phyloP scores from a whole-genome alignment of 495 filamentous ascomycete species.

The Penicillium turbatum region DNA sequence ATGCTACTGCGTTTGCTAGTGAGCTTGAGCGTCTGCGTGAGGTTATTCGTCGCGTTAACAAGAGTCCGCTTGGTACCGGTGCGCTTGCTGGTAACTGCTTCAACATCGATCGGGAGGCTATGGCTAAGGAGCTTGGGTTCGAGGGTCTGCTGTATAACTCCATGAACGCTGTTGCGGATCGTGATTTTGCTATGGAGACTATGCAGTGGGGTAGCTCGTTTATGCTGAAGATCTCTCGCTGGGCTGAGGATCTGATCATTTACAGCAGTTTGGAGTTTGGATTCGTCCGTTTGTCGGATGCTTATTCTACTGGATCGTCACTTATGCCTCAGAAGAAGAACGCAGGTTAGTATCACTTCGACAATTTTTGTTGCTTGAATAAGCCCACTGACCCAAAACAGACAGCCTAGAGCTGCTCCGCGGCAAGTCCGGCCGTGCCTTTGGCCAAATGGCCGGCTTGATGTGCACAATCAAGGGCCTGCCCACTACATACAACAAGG shows the following conservation, averaged over 20 bases:
- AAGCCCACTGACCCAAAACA: slow-evolving; percentile 38
- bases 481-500: slow-evolving; percentile 92
- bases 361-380: neutral
- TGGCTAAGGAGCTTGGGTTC: slow-evolving; percentile 88
- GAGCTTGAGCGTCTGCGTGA: slow-evolving; percentile 79
- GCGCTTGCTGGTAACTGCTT: slow-evolving; percentile 93
- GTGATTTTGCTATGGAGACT: slow-evolving; percentile 86
- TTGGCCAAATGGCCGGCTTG: slow-evolving; percentile 85
- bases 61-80: slow-evolving; percentile 75
- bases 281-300: slow-evolving; percentile 78
- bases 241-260: slow-evolving; percentile 87
- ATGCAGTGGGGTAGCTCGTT: slow-evolving; percentile 85
- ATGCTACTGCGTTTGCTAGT: slow-evolving; percentile 67
- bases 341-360: slow-evolving; percentile 23
- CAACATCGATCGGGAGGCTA: slow-evolving; percentile 78
- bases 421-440: slow-evolving; percentile 79
- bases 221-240: slow-evolving; percentile 83
- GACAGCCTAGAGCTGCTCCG: slow-evolving; percentile 85
- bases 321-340: slow-evolving; percentile 91
- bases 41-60: slow-evolving; percentile 70
- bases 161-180: slow-evolving; percentile 76
- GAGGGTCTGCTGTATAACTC: slow-evolving; percentile 77
- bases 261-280: slow-evolving; percentile 80
- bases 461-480: slow-evolving; percentile 86
- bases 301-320: slow-evolving; percentile 77